Percentiles rank a stretch among this genome's conserved stretches.
phyloP scores from a whole-genome alignment of 2,329 filamentous ascomycete genomes.

The Phyllosticta citribraziliensis region DNA sequence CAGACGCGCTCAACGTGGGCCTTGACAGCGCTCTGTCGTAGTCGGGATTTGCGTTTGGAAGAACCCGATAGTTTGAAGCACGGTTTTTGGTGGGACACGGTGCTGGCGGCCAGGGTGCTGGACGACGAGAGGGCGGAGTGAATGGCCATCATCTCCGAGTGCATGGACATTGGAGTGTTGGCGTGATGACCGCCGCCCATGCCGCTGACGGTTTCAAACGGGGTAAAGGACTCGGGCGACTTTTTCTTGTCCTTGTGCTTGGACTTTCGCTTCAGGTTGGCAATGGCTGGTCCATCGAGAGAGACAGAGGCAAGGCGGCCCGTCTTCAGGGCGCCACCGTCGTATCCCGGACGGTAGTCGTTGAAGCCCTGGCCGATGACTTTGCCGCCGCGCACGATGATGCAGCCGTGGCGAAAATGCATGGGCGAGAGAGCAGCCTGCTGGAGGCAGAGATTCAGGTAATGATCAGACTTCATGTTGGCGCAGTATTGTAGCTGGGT shows the following conservation, averaged over 20 bases:
- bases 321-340: conserved; percentile 41
- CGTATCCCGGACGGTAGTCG: conserved; percentile 40
- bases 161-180: conserved; percentile 41
- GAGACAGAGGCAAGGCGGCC: conserved; percentile 29
- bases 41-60: conserved; percentile 39
- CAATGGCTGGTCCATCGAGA: conserved; percentile 27
- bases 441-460: conserved; percentile 42
- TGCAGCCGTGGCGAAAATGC: conserved; percentile 40
- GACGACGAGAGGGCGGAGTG: conserved; percentile 39
- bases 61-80: conserved; percentile 39
- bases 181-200: conserved; percentile 27
- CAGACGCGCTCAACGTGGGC: conserved; percentile 37
- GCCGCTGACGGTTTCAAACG: conserved; percentile 24
- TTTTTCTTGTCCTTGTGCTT: conserved; percentile 16
- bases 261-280: conserved; percentile 29
- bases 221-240: conserved; percentile 26
- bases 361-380: conserved; percentile 45
- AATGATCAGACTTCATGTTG: conserved; percentile 39
- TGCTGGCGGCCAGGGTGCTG: conserved; percentile 32
- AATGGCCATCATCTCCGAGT: conserved; percentile 49
- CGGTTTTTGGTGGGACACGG: conserved; percentile 40
- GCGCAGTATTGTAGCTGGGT: too few species aligned
- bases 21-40: conserved; percentile 33
- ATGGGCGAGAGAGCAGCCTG: conserved; percentile 42
- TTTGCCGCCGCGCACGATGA: conserved; percentile 44